Evolutionary conservation across 768 basidiomycete genomes (phyloP).

Genomic region (Kwoniella europaea): DNA sequence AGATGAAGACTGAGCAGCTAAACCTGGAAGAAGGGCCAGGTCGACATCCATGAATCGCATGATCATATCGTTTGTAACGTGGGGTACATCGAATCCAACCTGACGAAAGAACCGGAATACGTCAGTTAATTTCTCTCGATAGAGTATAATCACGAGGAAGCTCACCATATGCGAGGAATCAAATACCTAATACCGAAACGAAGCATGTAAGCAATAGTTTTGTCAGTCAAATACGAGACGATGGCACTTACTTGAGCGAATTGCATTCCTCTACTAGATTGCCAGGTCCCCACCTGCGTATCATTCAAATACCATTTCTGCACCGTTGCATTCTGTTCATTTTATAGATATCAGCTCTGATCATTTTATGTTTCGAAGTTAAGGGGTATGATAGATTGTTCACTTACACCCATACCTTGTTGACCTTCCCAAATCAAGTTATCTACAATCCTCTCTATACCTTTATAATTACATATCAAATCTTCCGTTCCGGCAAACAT

Average conservation of each 20-base stretch:
- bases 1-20: constrained; percentile 79
- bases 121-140: neutral
- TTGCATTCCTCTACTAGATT: constrained; percentile 82
- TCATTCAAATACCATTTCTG: constrained; percentile 68
- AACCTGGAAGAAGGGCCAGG: constrained; percentile 77
- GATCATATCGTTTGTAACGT: constrained; percentile 95
- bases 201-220: neutral
- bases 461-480: constrained; percentile 93
- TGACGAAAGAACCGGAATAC: neutral
- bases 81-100: constrained; percentile 72
- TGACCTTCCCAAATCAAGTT: constrained; percentile 83
- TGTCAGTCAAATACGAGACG: neutral
- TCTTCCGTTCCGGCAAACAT: constrained; percentile 96
- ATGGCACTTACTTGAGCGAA: constrained; percentile 75
- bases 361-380: neutral
- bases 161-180: constrained; percentile 97
- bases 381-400: neutral
- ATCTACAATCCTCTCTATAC: constrained; percentile 83
- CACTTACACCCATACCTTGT: constrained; percentile 78
- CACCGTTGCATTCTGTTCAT: constrained; percentile 45
- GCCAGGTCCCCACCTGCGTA: constrained; percentile 86
- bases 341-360: neutral
- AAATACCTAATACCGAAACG: constrained; percentile 67
- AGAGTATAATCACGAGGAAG: constrained; percentile 66
- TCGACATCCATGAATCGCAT: constrained; percentile 94